Evolutionary conservation across 169 alveolate species (phyloP), one percentile per base, ranked within the genome.

Genomic region (Eimeria necatrix): DNA sequence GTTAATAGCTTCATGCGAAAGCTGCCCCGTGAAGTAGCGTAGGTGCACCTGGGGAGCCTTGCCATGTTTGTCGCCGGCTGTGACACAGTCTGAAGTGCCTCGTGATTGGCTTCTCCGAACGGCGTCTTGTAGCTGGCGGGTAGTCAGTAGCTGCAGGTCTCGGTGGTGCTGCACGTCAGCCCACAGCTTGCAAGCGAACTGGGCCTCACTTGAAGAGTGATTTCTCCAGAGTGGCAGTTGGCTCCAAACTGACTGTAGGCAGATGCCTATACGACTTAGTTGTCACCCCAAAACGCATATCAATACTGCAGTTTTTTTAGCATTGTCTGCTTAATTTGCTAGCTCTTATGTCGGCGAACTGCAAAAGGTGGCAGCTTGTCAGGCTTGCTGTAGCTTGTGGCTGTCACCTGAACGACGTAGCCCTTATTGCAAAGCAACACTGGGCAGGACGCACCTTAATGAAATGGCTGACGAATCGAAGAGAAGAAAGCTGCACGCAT

Each of bases 121-220:
- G 52, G 92, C 92, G 49, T 85, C 92, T 59, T 85, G 81, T 46
- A 85, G 51, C 76, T 85, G 92, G 32, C 92, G 92, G 18, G 92
- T 59, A 41, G 92, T 26, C 60, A 85, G 92, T 71, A 59, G 92
- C 61, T 85, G 92, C 64, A 85, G 92, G 76, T 85, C 80, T 26
- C 92, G 92, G 81, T 85, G 92, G 92, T 85, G 92, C 92, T 85
- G 92, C 92, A 85, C 56, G 49, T 56, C 81, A 24, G 81, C 81
- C 49, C 92, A 85, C 76, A 85, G 64, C 92, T 48, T 85, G 49
- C 92, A 41, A 46, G 51, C 16, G 20, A 51, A 56, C 76, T 49
- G 22, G 20, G 59, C n/a, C 76, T 59, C 49, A 85, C 61, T 41
- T 56, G 12, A 85, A 59, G 92, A 41, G 60, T 85, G 61, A 56